phyloP scores from a whole-genome alignment of 768 basidiomycete genomes.

The Lactarius hengduanensis region DNA sequence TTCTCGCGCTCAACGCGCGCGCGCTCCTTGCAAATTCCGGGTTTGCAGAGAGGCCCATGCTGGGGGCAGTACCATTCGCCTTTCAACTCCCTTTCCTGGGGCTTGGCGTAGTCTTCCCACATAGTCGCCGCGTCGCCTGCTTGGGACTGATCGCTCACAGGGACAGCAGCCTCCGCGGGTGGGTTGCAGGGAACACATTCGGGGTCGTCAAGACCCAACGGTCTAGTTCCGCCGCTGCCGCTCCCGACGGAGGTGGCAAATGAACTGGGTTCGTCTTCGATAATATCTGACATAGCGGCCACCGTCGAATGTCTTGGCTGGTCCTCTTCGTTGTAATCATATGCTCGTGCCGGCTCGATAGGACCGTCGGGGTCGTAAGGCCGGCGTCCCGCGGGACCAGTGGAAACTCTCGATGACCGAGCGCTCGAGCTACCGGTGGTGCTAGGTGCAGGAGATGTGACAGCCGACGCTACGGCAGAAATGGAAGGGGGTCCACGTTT shows the following conservation, averaged over 20 bases:
- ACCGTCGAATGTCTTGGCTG: background rate
- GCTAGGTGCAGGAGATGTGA: background rate
- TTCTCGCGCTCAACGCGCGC: background rate
- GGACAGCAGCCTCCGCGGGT: background rate
- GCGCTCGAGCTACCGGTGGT: background rate
- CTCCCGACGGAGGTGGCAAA: background rate
- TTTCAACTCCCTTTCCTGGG: background rate
- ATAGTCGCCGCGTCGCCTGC: too few species aligned
- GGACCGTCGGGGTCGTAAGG: background rate
- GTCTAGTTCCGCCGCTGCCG: background rate
- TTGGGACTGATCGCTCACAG: background rate
- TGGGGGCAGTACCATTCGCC: conserved; percentile 3
- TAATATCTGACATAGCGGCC: background rate
- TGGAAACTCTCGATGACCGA: background rate
- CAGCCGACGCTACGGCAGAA: background rate
- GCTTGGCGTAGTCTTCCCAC: conserved; percentile 10
- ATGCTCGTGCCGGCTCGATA: background rate
- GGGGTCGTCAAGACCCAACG: background rate
- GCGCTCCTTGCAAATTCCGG: conserved; percentile 18
- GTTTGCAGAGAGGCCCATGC: conserved; percentile 22
- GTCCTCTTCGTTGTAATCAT: conserved; percentile 15
- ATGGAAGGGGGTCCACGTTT: conserved; percentile 1
- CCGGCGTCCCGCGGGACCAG: background rate
- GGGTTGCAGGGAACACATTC: background rate
- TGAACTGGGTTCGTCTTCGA: background rate